Conservation (phyloP, 2,329 filamentous ascomycete genomes). For the Xylaria sp. region DNA sequence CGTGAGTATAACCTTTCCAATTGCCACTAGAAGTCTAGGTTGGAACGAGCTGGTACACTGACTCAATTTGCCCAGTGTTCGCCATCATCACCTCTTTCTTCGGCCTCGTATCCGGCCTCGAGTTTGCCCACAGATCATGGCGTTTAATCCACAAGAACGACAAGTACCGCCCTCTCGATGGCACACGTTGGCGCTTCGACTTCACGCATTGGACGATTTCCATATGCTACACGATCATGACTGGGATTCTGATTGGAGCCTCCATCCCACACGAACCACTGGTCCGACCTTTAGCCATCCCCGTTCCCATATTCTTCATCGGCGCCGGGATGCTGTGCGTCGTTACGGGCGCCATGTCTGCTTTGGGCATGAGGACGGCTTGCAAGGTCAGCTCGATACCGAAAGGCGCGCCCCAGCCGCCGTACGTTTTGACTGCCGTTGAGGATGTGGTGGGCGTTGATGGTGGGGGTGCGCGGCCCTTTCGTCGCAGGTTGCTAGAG, state of each 20-base stretch:
- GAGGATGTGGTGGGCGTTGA: constrained; percentile 77
- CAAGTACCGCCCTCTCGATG: constrained; percentile 62
- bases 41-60: neutral
- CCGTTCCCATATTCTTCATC: constrained; percentile 62
- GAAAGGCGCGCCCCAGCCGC: constrained; percentile 68
- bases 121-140: constrained; percentile 61
- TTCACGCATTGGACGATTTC: constrained; percentile 60
- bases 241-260: constrained; percentile 61
- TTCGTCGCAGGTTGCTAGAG: constrained; percentile 61
- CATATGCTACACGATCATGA: constrained; percentile 61
- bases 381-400: constrained; percentile 73
- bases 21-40: neutral
- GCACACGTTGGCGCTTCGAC: constrained; percentile 62
- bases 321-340: constrained; percentile 57
- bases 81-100: constrained; percentile 66
- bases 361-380: constrained; percentile 57
- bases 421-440: constrained; percentile 72
- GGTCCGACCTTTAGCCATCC: constrained; percentile 63
- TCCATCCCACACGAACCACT: constrained; percentile 63
- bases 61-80: constrained; percentile 52
- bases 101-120: constrained; percentile 65
- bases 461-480: constrained; percentile 67
- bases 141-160: constrained; percentile 61
- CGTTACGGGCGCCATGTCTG: constrained; percentile 54
- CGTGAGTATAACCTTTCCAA: constrained; percentile 44